Percentiles rank a stretch among this genome's conserved stretches.
phyloP scores from a whole-genome alignment of 495 filamentous ascomycete genomes.

The Aspergillus kassunensis region DNA sequence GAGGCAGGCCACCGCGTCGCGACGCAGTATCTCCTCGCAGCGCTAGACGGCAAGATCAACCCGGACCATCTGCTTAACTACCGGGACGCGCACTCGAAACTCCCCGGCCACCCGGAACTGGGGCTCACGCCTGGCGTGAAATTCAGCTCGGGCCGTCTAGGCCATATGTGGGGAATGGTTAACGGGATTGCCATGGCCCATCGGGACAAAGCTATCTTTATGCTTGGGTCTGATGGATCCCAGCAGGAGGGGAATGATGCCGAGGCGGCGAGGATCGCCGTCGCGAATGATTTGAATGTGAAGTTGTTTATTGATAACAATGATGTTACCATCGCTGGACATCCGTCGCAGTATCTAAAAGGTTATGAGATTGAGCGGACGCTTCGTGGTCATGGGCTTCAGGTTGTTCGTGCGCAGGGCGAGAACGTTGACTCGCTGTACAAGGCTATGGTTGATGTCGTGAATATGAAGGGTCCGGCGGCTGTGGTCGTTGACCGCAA shows the following conservation, averaged over 20 bases:
- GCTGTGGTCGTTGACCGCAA: conserved; percentile 33
- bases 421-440: conserved; percentile 36
- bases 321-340: conserved; percentile 39
- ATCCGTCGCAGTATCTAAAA: conserved; percentile 34
- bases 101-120: conserved; percentile 39
- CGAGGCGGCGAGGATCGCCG: conserved; percentile 37
- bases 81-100: conserved; percentile 37
- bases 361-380: conserved; percentile 32
- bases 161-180: conserved; percentile 41
- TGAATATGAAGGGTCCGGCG: conserved; percentile 31
- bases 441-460: conserved; percentile 27
- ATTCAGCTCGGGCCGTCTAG: conserved; percentile 38
- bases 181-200: conserved; percentile 39
- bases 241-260: conserved; percentile 43
- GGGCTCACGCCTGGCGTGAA: conserved; percentile 37
- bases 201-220: conserved; percentile 30
- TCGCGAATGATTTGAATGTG: conserved; percentile 34
- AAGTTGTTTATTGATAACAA: conserved; percentile 43
- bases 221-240: conserved; percentile 39
- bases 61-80: conserved; percentile 39
- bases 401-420: conserved; percentile 32
- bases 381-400: conserved; percentile 32
- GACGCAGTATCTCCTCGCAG: conserved; percentile 35
- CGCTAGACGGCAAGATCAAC: conserved; percentile 33
- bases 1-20: conserved; percentile 40